Base-by-base conservation (phyloP, 2,329 filamentous ascomycete species). In the Botrytis fabae region DNA sequence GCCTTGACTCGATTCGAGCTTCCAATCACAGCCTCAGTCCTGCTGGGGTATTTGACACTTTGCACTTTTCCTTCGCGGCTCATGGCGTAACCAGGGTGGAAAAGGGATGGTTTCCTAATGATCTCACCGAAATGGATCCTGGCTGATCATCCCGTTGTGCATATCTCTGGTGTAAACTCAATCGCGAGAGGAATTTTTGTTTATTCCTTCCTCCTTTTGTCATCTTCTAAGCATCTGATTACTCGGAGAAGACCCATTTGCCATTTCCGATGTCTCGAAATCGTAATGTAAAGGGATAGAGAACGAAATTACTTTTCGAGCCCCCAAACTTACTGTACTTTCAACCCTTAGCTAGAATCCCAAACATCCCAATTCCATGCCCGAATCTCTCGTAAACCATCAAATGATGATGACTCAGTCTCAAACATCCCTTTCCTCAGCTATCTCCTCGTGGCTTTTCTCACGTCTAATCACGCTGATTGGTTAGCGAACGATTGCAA, bases 101-200 rank as follows among this genome's bases (percentile, higher is more conserved):
- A 68, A 42, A 68, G 32, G 22, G 48, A 16, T 16, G 18, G 20
- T 70, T 70, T 22, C 48, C 42, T 40, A 70, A 70, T 62, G 42
- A 61, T 70, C 69, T 70, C 69, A 70, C 69, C 69, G 69, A 70
- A 32, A n/a, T 28, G 7, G 12, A 68, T 63, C 57, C 54, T 63
- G n/a, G 57, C 48, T 40, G 69, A 46, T 38, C 44, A 70, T 63
- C 69, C 59, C 42, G 59, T 42, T 25, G 25, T 70, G 54, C 69
- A 69, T 69, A 61, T 69, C 61, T 61, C 44, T 44, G 65, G 35
- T 3, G 32, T 38, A 48, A 25, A 18, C 40, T 5, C 44, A 48
- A 22, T 66, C n/a, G n/a, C 28, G 22, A 35, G 14, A 35, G 9
- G 44, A 48, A 28, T 46, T 8, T 32, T 32, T 42, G 28, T 38